Conservation (phyloP, 805 yeast genomes). For the Wickerhamomyces queroliae region DNA sequence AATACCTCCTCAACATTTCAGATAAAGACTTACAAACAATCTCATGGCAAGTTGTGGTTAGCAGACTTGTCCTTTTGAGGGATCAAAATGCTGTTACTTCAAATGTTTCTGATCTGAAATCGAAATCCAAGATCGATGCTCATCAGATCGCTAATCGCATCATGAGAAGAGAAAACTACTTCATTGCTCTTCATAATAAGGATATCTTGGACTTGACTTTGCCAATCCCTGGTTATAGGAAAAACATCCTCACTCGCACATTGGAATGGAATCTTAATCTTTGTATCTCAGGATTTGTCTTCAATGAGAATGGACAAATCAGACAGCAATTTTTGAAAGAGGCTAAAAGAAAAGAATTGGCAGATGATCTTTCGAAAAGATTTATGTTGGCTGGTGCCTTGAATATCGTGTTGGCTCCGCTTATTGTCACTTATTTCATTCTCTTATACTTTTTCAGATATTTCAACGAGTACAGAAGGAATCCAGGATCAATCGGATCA, state of each 20-base stretch:
- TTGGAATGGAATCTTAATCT: conserved; percentile 92
- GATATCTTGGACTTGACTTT: conserved; percentile 64
- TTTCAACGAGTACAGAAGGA: conserved; percentile 86
- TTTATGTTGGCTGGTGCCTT: conserved; percentile 85
- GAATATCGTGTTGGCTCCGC: conserved; percentile 79
- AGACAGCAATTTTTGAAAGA: conserved; percentile 67
- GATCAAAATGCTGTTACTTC: conserved; percentile 67
- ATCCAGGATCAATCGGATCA: conserved; percentile 77
- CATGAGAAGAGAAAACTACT: conserved; percentile 91
- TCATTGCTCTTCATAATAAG: conserved; percentile 84
- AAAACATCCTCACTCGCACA: conserved; percentile 64
- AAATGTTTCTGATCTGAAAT: conserved; percentile 50
- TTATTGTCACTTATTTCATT: conserved; percentile 77
- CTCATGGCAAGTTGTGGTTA: conserved; percentile 85
- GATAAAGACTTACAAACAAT: conserved; percentile 89
- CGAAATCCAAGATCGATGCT: conserved; percentile 77
- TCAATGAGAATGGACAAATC: conserved; percentile 78
- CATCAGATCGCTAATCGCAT: conserved; percentile 93
- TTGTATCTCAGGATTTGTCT: conserved; percentile 81
- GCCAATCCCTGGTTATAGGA: conserved; percentile 40
- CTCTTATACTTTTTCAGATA: conserved; percentile 82
- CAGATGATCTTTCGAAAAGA: conserved; percentile 68
- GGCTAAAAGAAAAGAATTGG: conserved; percentile 56
- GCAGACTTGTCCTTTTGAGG: conserved; percentile 63
- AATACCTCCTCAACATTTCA: conserved; percentile 59